Base-by-base conservation (phyloP, 2,329 filamentous ascomycete species). In the Xylaria sp. region DNA sequence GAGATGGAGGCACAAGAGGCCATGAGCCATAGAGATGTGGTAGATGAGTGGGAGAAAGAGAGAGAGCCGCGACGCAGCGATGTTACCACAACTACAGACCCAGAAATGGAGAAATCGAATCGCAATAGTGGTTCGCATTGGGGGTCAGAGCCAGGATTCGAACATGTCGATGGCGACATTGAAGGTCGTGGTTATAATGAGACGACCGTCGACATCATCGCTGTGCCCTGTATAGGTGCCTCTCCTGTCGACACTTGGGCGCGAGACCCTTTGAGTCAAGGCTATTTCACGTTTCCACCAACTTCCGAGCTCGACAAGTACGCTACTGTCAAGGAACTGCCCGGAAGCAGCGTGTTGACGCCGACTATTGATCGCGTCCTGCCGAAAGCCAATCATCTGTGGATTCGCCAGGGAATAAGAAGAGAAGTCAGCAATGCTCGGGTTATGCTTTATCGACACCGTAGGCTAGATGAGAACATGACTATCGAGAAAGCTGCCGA, bases 221-320 rank as follows among this genome's bases (percentile, higher is more conserved):
- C 85, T 6, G 82, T 88, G 6, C 84, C 86, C 0, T 88, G 86
- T 68, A 82, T 85, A 0, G 86, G 85, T 0, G 85, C 83, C 0
- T 82, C 86, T 45, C 80, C 85, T 1, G 75, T 86, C n/a, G 80
- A 83, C 28, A 86, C 84, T 25, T 88, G 86, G 86, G 83, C 79
- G 36, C 80, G 83, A 15, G 84, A 86, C 58, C 83, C 82, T 1
- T 80, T 86, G 0, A 80, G 81, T 45, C 80, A 83, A 2, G 81
- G 80, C 30, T 85, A 84, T 70, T 85, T 84, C 65, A 80, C 81
- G 6, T 78, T 78, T 0, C 78, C 81, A 0, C 18, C 70, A 10
- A 53, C 72, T 9, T 71, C 45, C 1, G 76, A 76, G 36, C 59
- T 72, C 2, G 67, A 71, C 9, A 64, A 64, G 15, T 76, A 77